Percentiles rank a stretch among this genome's conserved stretches.
phyloP scores from a whole-genome alignment of 345 rosid species.

The Brassica nigra region DNA sequence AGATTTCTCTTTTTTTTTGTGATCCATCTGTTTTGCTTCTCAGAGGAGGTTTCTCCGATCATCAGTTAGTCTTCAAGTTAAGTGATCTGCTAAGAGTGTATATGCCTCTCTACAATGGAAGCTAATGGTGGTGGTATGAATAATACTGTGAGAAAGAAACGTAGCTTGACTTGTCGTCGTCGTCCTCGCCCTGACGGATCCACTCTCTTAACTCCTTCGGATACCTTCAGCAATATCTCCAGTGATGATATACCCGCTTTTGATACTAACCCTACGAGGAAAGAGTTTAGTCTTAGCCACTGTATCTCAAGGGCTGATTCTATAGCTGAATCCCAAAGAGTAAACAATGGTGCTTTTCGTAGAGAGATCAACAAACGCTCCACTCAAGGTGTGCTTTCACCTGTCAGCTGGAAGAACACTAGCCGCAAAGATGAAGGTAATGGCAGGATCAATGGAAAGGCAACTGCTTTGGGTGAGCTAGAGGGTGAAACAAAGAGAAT shows the following conservation, averaged over 20 bases:
- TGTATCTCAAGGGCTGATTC: slow-evolving; percentile 54
- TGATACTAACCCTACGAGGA: slow-evolving; percentile 54
- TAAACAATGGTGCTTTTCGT: slow-evolving; percentile 44
- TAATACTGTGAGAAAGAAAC: slow-evolving; percentile 65
- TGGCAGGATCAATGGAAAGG: slow-evolving; percentile 45
- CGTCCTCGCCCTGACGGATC: slow-evolving; percentile 64
- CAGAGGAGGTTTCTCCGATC: neutral
- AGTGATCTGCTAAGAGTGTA: slow-evolving; percentile 9
- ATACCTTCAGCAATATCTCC: slow-evolving; percentile 56
- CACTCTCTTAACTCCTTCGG: slow-evolving; percentile 43
- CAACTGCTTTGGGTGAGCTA: slow-evolving; percentile 42
- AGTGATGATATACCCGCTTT: slow-evolving; percentile 63
- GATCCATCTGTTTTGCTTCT: slow-evolving; percentile 4
- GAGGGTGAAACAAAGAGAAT: slow-evolving; percentile 65
- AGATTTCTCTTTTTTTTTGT: neutral
- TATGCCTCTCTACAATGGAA: slow-evolving; percentile 52
- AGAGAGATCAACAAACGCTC: slow-evolving; percentile 47
- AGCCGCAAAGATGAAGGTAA: slow-evolving; percentile 41
- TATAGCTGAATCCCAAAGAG: slow-evolving; percentile 41
- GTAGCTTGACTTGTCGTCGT: slow-evolving; percentile 66
- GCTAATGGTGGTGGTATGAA: slow-evolving; percentile 48
- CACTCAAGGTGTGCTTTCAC: slow-evolving; percentile 82
- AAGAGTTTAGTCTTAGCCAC: slow-evolving; percentile 75
- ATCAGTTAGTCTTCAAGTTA: neutral
- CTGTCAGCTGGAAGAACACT: slow-evolving; percentile 61